phyloP scores from a whole-genome alignment of 2,329 filamentous ascomycete genomes.

The Aspergillus amoenus region DNA sequence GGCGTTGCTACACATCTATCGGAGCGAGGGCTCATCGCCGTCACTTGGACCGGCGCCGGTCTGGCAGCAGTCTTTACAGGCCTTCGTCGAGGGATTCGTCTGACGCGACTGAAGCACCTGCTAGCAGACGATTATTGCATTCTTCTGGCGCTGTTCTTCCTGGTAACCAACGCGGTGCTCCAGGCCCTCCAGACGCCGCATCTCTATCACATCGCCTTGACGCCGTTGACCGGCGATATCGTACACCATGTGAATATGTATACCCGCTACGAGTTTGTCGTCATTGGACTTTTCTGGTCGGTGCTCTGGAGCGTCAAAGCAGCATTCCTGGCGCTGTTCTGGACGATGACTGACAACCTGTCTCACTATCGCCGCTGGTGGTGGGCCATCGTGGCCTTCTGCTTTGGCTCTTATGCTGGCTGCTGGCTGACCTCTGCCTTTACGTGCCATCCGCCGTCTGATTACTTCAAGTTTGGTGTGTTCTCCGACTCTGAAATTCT shows the following conservation, averaged over 20 bases:
- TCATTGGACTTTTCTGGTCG: slow-evolving; percentile 24
- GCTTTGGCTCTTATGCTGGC: slow-evolving; percentile 13
- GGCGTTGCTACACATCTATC: slow-evolving; percentile 16
- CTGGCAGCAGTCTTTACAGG: slow-evolving; percentile 17
- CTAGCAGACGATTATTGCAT: slow-evolving; percentile 22
- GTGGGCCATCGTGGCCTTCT: slow-evolving; percentile 13
- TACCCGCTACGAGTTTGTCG: slow-evolving; percentile 17
- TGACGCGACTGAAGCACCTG: slow-evolving; percentile 16
- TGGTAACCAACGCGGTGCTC: slow-evolving; percentile 19
- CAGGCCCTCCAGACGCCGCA: slow-evolving; percentile 22
- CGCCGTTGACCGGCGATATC: slow-evolving; percentile 11
- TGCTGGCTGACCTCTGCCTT: slow-evolving; percentile 20
- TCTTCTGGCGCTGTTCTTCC: slow-evolving; percentile 14
- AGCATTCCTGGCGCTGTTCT: slow-evolving; percentile 22
- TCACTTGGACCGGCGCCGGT: slow-evolving; percentile 20
- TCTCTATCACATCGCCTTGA: slow-evolving; percentile 19
- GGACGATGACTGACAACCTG: slow-evolving; percentile 17
- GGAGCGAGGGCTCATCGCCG: slow-evolving; percentile 14
- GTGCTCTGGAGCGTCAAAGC: slow-evolving; percentile 23
- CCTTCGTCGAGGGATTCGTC: slow-evolving; percentile 16
- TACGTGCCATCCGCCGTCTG: slow-evolving; percentile 19
- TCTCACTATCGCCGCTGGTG: slow-evolving; percentile 18
- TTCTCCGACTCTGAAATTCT: neutral
- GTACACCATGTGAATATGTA: slow-evolving; percentile 15
- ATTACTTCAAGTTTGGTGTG: slow-evolving; percentile 20